phyloP scores from a whole-genome alignment of 1,139 yeast genomes.

The Suzukiozyma palmioleophila region DNA sequence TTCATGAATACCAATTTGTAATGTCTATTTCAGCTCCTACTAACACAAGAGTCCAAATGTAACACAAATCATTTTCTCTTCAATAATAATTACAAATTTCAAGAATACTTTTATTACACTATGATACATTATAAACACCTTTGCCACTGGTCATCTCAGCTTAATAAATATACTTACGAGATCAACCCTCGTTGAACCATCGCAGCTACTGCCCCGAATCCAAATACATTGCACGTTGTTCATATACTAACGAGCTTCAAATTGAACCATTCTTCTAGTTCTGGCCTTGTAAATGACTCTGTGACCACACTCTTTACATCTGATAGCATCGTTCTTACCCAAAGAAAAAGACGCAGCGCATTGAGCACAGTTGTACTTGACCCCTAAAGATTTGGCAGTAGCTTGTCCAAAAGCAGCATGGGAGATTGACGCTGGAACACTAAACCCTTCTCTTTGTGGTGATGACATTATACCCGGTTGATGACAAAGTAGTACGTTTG shows the following conservation, averaged over 20 bases:
- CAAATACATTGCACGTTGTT: not conserved
- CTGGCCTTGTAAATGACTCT: slow-evolving; percentile 95
- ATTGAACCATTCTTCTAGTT: slow-evolving; percentile 87
- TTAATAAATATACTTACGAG: not conserved
- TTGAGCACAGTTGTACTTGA: slow-evolving; percentile 92
- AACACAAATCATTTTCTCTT: too few species aligned
- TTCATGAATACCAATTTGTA: too few species aligned
- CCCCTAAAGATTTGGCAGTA: slow-evolving; percentile 75
- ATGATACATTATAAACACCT: not conserved
- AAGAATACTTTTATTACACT: slow-evolving; percentile 1
- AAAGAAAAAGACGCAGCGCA: slow-evolving; percentile 88
- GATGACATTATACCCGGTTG: slow-evolving; percentile 39
- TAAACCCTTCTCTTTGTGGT: slow-evolving; percentile 87
- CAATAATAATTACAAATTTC: too few species aligned
- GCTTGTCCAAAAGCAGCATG: slow-evolving; percentile 53
- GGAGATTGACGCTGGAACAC: slow-evolving; percentile 77
- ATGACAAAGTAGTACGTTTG: slow-evolving; percentile 2
- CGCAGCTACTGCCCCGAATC: not conserved
- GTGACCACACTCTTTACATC: slow-evolving; percentile 98
- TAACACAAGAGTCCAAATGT: too few species aligned
- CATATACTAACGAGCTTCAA: slow-evolving; percentile 39
- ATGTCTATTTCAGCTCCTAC: too few species aligned
- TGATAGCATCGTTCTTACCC: slow-evolving; percentile 91
- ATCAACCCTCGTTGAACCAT: too few species aligned
- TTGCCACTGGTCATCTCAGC: too few species aligned